Conservation (phyloP, 2,329 filamentous ascomycete genomes). For the Alternaria sp. region DNA sequence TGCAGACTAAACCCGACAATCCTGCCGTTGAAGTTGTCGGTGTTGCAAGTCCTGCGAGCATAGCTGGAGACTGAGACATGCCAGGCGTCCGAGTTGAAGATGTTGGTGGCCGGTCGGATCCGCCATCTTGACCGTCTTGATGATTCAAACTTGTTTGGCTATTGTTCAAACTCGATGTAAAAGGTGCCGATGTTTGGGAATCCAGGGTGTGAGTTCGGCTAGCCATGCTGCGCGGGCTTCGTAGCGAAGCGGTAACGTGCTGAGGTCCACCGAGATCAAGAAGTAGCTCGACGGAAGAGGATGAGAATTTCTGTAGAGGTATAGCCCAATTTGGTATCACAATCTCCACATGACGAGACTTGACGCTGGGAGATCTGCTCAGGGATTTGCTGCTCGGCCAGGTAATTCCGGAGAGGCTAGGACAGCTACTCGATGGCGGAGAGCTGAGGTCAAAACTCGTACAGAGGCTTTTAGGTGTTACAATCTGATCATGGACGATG, state of each 20-base stretch:
- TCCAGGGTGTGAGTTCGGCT: conserved; percentile 59
- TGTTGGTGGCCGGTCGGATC: conserved; percentile 44
- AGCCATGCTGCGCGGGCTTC: conserved; percentile 52
- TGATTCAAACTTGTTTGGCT: conserved; percentile 57
- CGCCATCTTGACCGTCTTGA: conserved; percentile 54
- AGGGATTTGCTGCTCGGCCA: conserved; percentile 40
- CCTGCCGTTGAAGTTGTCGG: conserved; percentile 62
- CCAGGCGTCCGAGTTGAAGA: conserved; percentile 51
- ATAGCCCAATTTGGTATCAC: conserved; percentile 56
- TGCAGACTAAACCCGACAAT: conserved; percentile 72
- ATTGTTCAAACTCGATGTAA: conserved; percentile 54
- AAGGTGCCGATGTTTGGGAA: conserved; percentile 55
- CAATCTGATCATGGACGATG: conserved; percentile 52
- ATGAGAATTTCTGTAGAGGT: conserved; percentile 51
- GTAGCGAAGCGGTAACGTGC: conserved; percentile 28
- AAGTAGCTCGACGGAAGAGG: conserved; percentile 42
- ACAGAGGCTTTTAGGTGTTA: conserved; percentile 49
- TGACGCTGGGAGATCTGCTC: conserved; percentile 40
- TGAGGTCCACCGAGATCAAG: conserved; percentile 29
- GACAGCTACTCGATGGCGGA: conserved; percentile 40
- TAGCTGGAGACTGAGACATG: conserved; percentile 56
- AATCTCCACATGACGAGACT: conserved; percentile 60
- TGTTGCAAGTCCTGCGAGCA: conserved; percentile 48
- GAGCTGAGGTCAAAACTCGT: conserved; percentile 45
- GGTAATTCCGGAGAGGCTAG: conserved; percentile 40